Percentiles rank a stretch among this genome's conserved stretches.
Evolutionary conservation across 495 filamentous ascomycete species (phyloP).

Genomic region (Neurospora terricola): DNA sequence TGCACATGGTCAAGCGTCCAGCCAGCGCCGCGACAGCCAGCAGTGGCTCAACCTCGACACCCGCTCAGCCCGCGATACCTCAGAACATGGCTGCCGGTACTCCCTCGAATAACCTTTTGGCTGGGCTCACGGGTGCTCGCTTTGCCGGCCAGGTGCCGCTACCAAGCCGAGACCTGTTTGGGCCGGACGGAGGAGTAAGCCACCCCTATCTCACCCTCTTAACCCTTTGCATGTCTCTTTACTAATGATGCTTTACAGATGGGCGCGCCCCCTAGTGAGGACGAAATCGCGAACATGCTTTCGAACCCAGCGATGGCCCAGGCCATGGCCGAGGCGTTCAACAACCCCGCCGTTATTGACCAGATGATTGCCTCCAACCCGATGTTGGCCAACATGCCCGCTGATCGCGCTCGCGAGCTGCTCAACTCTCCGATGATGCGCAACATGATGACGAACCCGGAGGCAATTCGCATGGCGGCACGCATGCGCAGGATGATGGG

Average conservation of each 20-base stretch:
- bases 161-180: conserved; percentile 82
- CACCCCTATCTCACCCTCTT: neutral
- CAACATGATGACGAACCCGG: conserved; percentile 92
- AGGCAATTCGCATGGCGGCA: conserved; percentile 65
- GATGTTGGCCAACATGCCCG: conserved; percentile 74
- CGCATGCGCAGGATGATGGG: conserved; percentile 68
- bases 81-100: conserved; percentile 87
- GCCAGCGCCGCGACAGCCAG: conserved; percentile 56
- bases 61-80: conserved; percentile 56
- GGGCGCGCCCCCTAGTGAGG: conserved; percentile 73
- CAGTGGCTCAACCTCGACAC: conserved; percentile 34
- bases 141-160: conserved; percentile 89
- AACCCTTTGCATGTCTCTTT: neutral
- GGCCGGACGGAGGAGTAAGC: conserved; percentile 93
- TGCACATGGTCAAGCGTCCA: conserved; percentile 93
- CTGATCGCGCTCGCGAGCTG: conserved; percentile 56
- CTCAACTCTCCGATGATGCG: conserved; percentile 79
- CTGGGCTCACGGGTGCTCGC: conserved; percentile 83
- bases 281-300: conserved; percentile 74
- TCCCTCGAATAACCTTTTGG: conserved; percentile 72
- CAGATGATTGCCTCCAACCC: conserved; percentile 87
- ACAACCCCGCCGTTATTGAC: conserved; percentile 85
- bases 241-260: conserved; percentile 51
- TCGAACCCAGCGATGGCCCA: conserved; percentile 74
- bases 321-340: conserved; percentile 84